Evolutionary conservation across 2,329 filamentous ascomycete species (phyloP).

Genomic region (Passalora sequoiae): DNA sequence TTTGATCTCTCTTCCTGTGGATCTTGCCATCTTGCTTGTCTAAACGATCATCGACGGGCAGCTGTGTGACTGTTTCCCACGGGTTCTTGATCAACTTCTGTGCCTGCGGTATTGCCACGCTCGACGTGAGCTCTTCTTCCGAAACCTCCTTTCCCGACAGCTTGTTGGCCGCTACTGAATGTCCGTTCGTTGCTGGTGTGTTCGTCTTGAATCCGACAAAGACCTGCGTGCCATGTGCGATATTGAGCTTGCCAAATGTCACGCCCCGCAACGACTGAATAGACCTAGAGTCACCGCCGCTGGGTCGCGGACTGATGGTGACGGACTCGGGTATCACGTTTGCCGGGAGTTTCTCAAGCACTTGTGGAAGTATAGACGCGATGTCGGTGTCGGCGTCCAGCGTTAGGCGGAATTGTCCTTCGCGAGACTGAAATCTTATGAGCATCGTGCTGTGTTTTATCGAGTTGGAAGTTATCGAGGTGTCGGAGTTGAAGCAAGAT

Average conservation of each 20-base stretch:
- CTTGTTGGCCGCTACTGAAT: conserved; percentile 50
- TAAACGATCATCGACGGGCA: conserved; percentile 75
- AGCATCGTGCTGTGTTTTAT: conserved; percentile 60
- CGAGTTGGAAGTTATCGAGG: too few relatives aligned
- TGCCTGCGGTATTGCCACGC: conserved; percentile 54
- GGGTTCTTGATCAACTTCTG: conserved; percentile 71
- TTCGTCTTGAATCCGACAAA: conserved; percentile 72
- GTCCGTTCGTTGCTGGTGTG: conserved; percentile 49
- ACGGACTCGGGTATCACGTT: conserved; percentile 52
- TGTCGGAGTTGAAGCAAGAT: too few relatives aligned
- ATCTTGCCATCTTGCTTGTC: conserved; percentile 92
- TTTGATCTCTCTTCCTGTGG: conserved; percentile 62
- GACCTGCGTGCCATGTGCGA: conserved; percentile 79
- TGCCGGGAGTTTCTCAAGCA: conserved; percentile 57
- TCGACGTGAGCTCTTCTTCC: conserved; percentile 60
- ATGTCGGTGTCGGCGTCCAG: conserved; percentile 73
- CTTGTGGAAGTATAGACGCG: conserved; percentile 49
- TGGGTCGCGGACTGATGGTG: conserved; percentile 55
- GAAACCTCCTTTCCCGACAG: conserved; percentile 74
- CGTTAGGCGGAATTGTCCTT: conserved; percentile 84
- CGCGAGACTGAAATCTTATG: conserved; percentile 79
- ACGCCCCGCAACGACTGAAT: conserved; percentile 51
- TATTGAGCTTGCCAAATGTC: conserved; percentile 52
- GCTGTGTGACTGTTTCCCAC: conserved; percentile 89
- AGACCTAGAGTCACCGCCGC: conserved; percentile 54